A percentile compares a stretch with the other conserved stretches of the same genome.
Conservation (phyloP, 2,329 filamentous ascomycete genomes). For the Alternaria triticina region DNA sequence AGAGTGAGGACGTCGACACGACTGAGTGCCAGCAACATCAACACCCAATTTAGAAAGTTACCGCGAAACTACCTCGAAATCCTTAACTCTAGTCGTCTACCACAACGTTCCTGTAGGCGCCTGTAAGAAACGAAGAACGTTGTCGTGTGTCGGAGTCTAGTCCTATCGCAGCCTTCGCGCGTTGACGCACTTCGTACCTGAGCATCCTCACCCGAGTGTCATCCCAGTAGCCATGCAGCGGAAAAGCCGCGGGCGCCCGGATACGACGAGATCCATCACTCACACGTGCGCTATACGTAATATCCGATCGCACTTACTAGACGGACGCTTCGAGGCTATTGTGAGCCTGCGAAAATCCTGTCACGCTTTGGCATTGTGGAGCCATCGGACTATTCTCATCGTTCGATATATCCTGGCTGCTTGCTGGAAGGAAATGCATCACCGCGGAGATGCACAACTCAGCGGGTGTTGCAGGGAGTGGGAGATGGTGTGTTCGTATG, state of each 20-base stretch:
- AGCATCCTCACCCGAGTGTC: background rate
- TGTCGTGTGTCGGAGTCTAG: background rate
- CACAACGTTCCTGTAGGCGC: too few species aligned
- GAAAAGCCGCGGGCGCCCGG: background rate
- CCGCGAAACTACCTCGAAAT: background rate
- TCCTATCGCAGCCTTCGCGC: background rate
- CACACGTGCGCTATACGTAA: background rate
- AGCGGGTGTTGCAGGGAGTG: constrained; percentile 9
- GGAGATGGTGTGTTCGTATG: background rate
- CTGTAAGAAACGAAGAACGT: background rate
- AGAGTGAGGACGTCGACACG: too few species aligned
- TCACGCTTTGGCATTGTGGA: background rate
- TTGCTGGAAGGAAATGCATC: background rate
- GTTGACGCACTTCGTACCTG: background rate
- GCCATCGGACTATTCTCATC: background rate
- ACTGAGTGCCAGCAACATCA: too few species aligned
- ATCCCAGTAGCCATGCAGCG: background rate
- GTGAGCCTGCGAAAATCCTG: background rate
- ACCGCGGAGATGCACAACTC: constrained; percentile 11
- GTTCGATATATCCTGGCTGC: background rate
- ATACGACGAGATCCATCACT: background rate
- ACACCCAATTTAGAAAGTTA: background rate
- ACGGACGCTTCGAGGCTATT: rapidly evolving
- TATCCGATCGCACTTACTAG: background rate
- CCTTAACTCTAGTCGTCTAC: background rate